Conservation (phyloP, 129 eudicot genomes). For the Saussurea involucrata region DNA sequence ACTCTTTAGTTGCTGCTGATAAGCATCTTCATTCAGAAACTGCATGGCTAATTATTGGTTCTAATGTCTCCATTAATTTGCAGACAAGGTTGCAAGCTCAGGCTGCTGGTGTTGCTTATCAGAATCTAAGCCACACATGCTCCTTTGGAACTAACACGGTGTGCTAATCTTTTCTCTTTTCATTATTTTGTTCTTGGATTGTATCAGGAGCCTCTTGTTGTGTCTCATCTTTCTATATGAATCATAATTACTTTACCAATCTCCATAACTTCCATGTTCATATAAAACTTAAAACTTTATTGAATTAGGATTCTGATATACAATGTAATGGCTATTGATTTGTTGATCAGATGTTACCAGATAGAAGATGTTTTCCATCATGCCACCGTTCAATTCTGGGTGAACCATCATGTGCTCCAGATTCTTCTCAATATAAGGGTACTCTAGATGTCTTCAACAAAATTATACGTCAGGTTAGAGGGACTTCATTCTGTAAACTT, state of each 20-base stretch:
- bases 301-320: background rate
- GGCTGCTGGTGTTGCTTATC: background rate
- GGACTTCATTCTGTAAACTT: background rate
- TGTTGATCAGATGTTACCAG: slow-evolving; percentile 57
- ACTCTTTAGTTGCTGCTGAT: background rate
- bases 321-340: background rate
- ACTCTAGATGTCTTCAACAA: slow-evolving; percentile 80
- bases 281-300: background rate
- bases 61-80: background rate
- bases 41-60: background rate
- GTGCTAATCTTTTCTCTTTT: background rate
- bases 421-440: slow-evolving; percentile 54
- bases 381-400: slow-evolving; percentile 31
- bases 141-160: background rate
- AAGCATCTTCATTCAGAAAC: slow-evolving; percentile 3
- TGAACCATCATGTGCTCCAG: slow-evolving; percentile 39
- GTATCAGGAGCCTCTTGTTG: background rate
- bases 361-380: slow-evolving; percentile 43
- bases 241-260: background rate
- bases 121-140: background rate
- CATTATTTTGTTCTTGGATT: background rate
- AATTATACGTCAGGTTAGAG: slow-evolving; percentile 65
- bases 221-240: background rate
- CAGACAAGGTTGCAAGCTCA: background rate
- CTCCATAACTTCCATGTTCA: background rate